phyloP scores from a whole-genome alignment of 2,329 filamentous ascomycete species.

The Polytolypa hystricis region DNA sequence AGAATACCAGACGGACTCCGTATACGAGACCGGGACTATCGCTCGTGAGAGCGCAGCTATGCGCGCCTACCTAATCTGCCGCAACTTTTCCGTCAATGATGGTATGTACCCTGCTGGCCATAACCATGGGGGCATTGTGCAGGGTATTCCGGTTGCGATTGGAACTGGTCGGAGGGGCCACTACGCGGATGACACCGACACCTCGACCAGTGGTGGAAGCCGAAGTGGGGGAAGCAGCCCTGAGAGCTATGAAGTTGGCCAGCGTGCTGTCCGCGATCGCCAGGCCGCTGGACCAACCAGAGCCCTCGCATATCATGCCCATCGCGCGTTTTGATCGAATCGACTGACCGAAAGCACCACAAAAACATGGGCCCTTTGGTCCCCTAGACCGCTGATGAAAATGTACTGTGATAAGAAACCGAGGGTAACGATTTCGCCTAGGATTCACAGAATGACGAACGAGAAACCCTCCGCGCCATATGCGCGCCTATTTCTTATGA shows the following conservation, averaged over 20 bases:
- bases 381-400: too few species aligned
- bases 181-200: constrained; percentile 39
- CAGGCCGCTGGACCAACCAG: constrained; percentile 15
- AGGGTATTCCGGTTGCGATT: constrained; percentile 54
- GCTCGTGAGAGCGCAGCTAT: constrained; percentile 91
- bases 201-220: constrained; percentile 33
- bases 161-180: constrained; percentile 46
- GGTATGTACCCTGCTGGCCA: constrained; percentile 62
- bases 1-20: constrained; percentile 84
- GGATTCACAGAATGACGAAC: too few species aligned
- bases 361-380: too few species aligned
- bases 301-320: constrained; percentile 18
- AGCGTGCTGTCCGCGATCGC: constrained; percentile 15
- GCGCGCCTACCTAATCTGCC: constrained; percentile 94
- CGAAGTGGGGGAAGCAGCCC: constrained; percentile 48
- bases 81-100: constrained; percentile 93
- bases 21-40: constrained; percentile 69
- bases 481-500: too few species aligned
- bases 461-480: too few species aligned
- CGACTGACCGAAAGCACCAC: too few species aligned
- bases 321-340: constrained; percentile 8
- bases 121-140: constrained; percentile 44
- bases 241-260: constrained; percentile 20
- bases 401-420: too few species aligned
- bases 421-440: too few species aligned